Conservation (phyloP, 192 early-diverging fungal genomes). For the Linnemannia elongata region DNA sequence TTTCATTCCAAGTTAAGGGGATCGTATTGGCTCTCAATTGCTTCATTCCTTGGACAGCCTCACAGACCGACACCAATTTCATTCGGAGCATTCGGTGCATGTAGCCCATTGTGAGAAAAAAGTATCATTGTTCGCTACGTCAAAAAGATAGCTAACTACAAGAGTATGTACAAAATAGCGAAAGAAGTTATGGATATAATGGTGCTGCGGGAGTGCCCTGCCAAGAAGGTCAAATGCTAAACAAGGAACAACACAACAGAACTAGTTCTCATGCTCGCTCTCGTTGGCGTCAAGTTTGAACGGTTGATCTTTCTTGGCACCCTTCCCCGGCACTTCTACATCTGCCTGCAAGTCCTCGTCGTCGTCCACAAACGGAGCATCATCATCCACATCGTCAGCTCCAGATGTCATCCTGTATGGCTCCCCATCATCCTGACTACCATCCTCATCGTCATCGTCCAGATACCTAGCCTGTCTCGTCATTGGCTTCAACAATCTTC, state of each 20-base stretch:
- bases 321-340: not conserved
- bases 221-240: not conserved
- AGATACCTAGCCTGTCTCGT: slow-evolving; percentile 10
- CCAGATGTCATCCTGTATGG: not conserved
- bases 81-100: not conserved
- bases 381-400: not conserved
- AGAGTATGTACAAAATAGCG: not conserved
- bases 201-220: not conserved
- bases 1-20: not conserved
- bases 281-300: slow-evolving; percentile 32
- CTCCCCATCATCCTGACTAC: not conserved
- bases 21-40: not conserved
- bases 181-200: slow-evolving; percentile 3
- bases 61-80: not conserved
- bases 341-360: not conserved
- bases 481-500: slow-evolving; percentile 12
- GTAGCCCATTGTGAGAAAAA: not conserved
- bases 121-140: not conserved
- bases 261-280: slow-evolving; percentile 8
- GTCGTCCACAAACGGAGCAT: slow-evolving; percentile 5
- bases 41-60: not conserved
- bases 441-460: slow-evolving; percentile 31
- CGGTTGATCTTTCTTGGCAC: slow-evolving; percentile 4
- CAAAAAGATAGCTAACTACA: not conserved
- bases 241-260: not conserved